Evolutionary conservation across 2,329 filamentous ascomycete species (phyloP).

Genomic region (Aspergillus versicolor): DNA sequence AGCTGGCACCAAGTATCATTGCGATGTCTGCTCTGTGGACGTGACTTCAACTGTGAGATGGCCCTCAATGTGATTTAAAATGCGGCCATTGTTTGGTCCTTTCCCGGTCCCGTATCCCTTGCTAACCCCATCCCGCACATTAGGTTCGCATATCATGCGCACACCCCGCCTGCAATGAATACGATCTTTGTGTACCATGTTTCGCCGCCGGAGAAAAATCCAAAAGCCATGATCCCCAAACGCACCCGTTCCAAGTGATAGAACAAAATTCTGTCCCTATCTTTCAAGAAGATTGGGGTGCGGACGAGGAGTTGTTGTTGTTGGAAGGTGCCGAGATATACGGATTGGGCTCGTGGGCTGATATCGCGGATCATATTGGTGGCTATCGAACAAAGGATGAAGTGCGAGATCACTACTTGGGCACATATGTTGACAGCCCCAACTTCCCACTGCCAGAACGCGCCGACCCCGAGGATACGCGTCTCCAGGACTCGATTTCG

Average conservation of each 20-base stretch:
- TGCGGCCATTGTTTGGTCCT: neutral
- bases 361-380: slow-evolving; percentile 96
- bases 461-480: slow-evolving; percentile 78
- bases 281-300: slow-evolving; percentile 91
- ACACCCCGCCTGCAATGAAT: slow-evolving; percentile 79
- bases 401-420: slow-evolving; percentile 89
- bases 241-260: slow-evolving; percentile 88
- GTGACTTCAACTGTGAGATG: slow-evolving; percentile 83
- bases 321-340: slow-evolving; percentile 95
- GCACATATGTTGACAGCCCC: slow-evolving; percentile 79
- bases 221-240: slow-evolving; percentile 80
- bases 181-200: slow-evolving; percentile 94
- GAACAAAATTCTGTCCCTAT: slow-evolving; percentile 99
- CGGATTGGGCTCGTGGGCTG: slow-evolving; percentile 93
- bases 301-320: slow-evolving; percentile 91
- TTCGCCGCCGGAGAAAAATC: slow-evolving; percentile 80
- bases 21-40: slow-evolving; percentile 93
- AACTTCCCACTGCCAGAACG: slow-evolving; percentile 83
- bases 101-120: neutral
- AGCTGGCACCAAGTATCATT: slow-evolving; percentile 91
- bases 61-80: neutral
- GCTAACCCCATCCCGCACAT: neutral
- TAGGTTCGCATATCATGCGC: slow-evolving; percentile 95
- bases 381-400: slow-evolving; percentile 94
- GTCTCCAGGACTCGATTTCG: slow-evolving; percentile 74